A percentile compares a stretch with the other conserved stretches of the same genome.
Conservation (phyloP, 768 basidiomycete genomes). For the Phylloporus rhodoxanthus region DNA sequence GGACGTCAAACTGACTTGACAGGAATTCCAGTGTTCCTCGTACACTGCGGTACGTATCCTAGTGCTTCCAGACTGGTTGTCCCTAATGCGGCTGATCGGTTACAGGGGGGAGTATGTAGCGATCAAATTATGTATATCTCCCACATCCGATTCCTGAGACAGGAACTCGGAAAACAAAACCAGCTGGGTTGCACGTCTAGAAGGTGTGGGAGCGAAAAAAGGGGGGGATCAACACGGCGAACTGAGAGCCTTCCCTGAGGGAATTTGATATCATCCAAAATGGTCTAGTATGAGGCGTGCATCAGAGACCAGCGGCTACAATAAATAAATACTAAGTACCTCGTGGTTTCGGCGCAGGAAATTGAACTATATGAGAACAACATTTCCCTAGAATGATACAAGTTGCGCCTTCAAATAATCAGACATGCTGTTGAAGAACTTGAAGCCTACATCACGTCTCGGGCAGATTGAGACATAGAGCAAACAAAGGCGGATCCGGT, state of each 20-base stretch:
- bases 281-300: slow-evolving; percentile 14
- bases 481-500: background rate
- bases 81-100: background rate
- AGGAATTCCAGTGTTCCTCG: background rate
- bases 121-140: background rate
- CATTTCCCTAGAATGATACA: background rate
- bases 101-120: background rate
- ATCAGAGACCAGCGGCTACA: background rate
- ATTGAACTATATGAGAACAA: no score
- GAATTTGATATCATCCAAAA: slow-evolving; percentile 10
- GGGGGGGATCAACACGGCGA: slow-evolving; percentile 9
- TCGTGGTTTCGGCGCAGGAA: background rate
- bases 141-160: background rate
- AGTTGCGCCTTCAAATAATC: background rate
- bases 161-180: slow-evolving; percentile 2
- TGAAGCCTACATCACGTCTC: background rate
- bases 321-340: background rate
- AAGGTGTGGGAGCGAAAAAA: slow-evolving; percentile 16
- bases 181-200: background rate
- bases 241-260: slow-evolving; percentile 6
- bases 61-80: background rate
- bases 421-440: background rate
- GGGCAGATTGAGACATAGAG: background rate
- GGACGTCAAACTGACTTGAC: background rate
- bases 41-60: no score